Evolutionary conservation across 2,329 filamentous ascomycete genomes (phyloP).

Genomic region (Podosphaera fusca): DNA sequence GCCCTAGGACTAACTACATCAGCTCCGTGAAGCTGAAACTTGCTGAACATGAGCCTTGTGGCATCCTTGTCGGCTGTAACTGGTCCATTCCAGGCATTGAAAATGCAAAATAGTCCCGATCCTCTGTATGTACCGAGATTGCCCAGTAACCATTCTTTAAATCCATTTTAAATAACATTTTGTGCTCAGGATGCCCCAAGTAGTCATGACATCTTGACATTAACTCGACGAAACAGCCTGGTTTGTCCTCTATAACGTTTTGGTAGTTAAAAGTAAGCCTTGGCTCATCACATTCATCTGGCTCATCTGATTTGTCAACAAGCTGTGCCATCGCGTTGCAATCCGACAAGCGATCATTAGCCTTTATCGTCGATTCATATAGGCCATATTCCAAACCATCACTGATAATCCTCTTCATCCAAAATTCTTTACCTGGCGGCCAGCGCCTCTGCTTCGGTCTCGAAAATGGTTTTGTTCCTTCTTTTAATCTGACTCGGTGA

Average conservation of each 20-base stretch:
- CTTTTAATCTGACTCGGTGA: background rate
- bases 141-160: background rate
- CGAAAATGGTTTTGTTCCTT: background rate
- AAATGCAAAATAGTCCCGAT: background rate
- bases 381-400: background rate
- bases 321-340: background rate
- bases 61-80: background rate
- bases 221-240: background rate
- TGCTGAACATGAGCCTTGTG: background rate
- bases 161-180: background rate
- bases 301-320: background rate
- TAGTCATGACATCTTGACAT: background rate
- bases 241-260: background rate
- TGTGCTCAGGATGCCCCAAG: background rate
- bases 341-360: background rate
- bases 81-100: background rate
- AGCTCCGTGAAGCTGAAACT: background rate
- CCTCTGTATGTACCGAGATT: background rate
- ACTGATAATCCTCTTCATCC: background rate
- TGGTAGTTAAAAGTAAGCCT: constrained; percentile 2
- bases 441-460: background rate
- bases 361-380: background rate
- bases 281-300: background rate
- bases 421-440: background rate
- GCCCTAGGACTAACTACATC: background rate